A percentile compares a stretch with the other conserved stretches of the same genome.
Conservation (phyloP, 306 rosid genomes). For the Ammopiptanthus mongolicus region DNA sequence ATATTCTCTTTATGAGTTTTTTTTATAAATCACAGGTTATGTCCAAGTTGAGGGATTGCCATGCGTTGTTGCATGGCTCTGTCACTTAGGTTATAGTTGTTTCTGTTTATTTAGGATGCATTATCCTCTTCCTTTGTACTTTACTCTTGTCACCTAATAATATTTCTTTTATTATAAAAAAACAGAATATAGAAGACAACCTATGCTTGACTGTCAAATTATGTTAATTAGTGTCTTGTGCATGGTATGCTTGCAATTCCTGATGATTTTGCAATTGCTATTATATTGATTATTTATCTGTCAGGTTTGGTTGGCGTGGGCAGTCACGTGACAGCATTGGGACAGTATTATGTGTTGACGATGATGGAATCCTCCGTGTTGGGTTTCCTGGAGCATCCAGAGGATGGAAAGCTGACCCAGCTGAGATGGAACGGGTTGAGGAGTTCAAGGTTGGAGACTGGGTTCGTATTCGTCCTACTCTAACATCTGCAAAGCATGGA, state of each 20-base stretch:
- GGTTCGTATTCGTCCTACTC: constrained; percentile 98
- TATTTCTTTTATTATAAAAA: not conserved
- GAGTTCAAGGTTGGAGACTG: constrained; percentile 98
- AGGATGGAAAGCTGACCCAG: constrained; percentile 99
- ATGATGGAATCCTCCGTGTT: constrained; percentile 95
- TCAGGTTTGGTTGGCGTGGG: constrained; percentile 99
- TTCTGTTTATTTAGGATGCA: not conserved
- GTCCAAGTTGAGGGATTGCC: not conserved
- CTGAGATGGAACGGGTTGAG: constrained; percentile 98
- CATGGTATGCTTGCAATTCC: not conserved
- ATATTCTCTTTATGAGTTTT: not conserved
- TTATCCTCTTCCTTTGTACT: not conserved
- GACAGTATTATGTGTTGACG: constrained; percentile 94
- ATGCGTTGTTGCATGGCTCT: not conserved
- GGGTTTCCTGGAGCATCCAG: constrained; percentile 99
- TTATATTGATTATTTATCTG: constrained; percentile 17
- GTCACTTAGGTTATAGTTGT: not conserved
- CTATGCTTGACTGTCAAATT: not conserved
- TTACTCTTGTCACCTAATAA: not conserved
- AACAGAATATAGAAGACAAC: not conserved
- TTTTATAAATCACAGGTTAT: not conserved
- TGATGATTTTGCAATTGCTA: constrained; percentile 5
- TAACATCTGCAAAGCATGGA: constrained; percentile 94
- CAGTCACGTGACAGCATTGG: constrained; percentile 98
- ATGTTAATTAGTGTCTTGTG: constrained; percentile 14